Conservation (phyloP, 768 basidiomycete species). For the Pleurotus tuber-regium region DNA sequence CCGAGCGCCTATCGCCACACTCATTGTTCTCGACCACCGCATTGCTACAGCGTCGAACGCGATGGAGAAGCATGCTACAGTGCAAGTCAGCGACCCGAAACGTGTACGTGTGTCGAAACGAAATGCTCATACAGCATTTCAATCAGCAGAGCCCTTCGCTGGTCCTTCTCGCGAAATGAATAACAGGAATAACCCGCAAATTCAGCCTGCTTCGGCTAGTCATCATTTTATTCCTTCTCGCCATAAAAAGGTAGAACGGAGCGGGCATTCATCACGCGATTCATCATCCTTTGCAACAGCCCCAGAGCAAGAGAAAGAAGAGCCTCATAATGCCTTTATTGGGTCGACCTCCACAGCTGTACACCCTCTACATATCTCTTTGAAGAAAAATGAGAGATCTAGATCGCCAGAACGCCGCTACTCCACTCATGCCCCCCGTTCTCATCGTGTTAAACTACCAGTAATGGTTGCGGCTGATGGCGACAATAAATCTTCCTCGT, state of each 20-base stretch:
- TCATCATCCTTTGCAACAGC: background rate
- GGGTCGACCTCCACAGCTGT: background rate
- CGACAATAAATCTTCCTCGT: background rate
- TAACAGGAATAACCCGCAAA: background rate
- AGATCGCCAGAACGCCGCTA: background rate
- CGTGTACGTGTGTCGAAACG: slow-evolving; percentile 1
- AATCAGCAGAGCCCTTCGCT: background rate
- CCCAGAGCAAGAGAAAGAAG: background rate
- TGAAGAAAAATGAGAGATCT: slow-evolving; percentile 1
- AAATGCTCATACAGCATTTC: background rate
- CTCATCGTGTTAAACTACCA: background rate
- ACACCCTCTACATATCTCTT: background rate
- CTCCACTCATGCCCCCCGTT: background rate
- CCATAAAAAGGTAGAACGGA: background rate
- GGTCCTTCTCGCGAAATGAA: background rate
- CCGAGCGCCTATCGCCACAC: background rate
- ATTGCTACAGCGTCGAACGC: background rate
- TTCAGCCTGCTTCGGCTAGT: no score
- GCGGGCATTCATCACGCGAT: background rate
- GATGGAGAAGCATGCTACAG: background rate
- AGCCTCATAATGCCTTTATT: background rate
- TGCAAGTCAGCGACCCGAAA: no score
- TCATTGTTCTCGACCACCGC: background rate
- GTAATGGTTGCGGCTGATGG: background rate
- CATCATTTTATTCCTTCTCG: background rate